Conservation (phyloP, 257 asterid species). For the Avicennia marina region DNA sequence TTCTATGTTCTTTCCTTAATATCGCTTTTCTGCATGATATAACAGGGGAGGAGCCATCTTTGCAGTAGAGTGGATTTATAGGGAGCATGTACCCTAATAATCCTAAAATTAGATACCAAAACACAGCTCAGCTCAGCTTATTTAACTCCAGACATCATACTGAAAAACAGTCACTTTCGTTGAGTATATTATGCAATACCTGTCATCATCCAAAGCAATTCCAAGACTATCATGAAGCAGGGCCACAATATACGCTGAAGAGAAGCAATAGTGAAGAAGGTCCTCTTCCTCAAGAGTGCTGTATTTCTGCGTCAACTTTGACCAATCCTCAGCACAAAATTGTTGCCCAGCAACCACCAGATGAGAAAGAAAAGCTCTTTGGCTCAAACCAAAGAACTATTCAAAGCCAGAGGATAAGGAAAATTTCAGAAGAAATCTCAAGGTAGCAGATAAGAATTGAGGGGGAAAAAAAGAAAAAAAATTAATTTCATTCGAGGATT, state of each 20-base stretch:
- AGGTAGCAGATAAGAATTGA: not conserved
- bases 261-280: slow-evolving; percentile 80
- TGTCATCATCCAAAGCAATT: slow-evolving; percentile 68
- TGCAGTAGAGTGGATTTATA: too few relatives aligned
- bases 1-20: too few relatives aligned
- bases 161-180: too few relatives aligned
- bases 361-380: slow-evolving; percentile 67
- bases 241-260: slow-evolving; percentile 94
- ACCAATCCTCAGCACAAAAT: slow-evolving; percentile 86
- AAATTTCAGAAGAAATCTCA: slow-evolving; percentile 11
- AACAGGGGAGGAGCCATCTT: too few relatives aligned
- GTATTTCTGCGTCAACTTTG: slow-evolving; percentile 59
- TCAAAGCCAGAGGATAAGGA: slow-evolving; percentile 16
- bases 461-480: not conserved
- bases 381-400: slow-evolving; percentile 81
- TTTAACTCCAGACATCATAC: too few relatives aligned
- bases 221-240: slow-evolving; percentile 96
- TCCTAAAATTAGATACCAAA: too few relatives aligned
- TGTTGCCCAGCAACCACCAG: slow-evolving; percentile 75
- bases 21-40: too few relatives aligned
- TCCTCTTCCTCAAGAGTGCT: slow-evolving; percentile 61
- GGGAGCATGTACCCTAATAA: too few relatives aligned
- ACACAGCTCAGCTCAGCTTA: too few relatives aligned
- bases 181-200: slow-evolving; percentile 38
- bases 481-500: not conserved